Percentiles rank a stretch among this genome's conserved stretches.
Evolutionary conservation across 169 alveolate genomes (phyloP).

Genomic region (Plasmodium vivax): DNA sequence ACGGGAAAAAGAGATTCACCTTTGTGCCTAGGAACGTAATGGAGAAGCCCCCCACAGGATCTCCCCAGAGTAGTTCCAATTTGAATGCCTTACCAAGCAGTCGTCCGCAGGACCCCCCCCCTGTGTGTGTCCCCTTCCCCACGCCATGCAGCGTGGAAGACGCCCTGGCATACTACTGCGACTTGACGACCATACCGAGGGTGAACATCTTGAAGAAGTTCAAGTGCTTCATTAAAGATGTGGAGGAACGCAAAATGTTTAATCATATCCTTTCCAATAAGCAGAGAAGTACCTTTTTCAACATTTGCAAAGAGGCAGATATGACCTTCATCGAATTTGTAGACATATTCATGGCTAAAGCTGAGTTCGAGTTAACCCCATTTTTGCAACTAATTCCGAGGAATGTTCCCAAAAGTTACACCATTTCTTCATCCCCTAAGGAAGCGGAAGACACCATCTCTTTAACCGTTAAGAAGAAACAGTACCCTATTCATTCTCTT

Average conservation of each 20-base stretch:
- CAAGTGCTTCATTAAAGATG: constrained; percentile 79
- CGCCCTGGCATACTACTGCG: constrained; percentile 82
- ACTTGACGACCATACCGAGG: constrained; percentile 82
- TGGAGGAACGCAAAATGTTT: constrained; percentile 76
- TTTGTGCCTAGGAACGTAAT: constrained; percentile 76
- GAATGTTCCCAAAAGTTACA: constrained; percentile 83
- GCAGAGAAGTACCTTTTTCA: constrained; percentile 48
- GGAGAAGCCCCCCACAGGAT: background rate
- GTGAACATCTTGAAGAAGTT: constrained; percentile 77
- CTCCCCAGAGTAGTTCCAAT: constrained; percentile 48
- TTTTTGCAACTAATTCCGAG: constrained; percentile 86
- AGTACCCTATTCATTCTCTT: constrained; percentile 71
- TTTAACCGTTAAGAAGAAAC: constrained; percentile 63
- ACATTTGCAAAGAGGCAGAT: constrained; percentile 77
- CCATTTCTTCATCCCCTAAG: constrained; percentile 86
- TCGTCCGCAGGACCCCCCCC: background rate
- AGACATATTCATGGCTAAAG: constrained; percentile 79
- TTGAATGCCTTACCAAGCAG: constrained; percentile 54
- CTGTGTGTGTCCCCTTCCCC: constrained; percentile 69
- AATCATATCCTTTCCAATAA: constrained; percentile 67
- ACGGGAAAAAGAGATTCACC: constrained; percentile 77
- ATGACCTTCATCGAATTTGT: constrained; percentile 82
- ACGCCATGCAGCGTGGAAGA: constrained; percentile 81
- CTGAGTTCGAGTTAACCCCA: constrained; percentile 81
- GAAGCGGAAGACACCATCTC: constrained; percentile 50